Base-by-base conservation (phyloP, 164 flowering plant species). In the Macadamia tetraphylla region DNA sequence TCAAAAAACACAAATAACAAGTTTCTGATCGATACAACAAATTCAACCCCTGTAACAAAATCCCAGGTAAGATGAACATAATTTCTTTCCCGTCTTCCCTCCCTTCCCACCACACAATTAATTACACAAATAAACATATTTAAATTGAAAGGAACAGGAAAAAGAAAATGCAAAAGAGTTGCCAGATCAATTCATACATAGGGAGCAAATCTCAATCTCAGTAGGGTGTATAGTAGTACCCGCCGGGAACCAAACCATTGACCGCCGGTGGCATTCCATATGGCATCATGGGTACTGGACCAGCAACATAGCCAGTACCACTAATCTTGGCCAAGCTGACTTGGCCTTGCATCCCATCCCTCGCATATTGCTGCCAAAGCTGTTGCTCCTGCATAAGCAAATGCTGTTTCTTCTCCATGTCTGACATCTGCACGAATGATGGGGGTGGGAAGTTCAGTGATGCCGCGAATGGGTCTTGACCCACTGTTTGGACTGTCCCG, bases 311-410 rank as follows among this genome's bases (percentile, higher is more conserved):
- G 10, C 76, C 75, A 42, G 75, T 75, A 62, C 72, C 70, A 7
- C 64, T 58, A 18, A 87, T 60, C 78, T 81, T 85, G 49, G 78
- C 71, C 82, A 88, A 74, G 70, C 83, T 76, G 11, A 70, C 66
- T 74, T 84, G 93, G 9, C 96, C 96, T 71, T 83, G 93, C 93
- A 89, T 87, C 55, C 94, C 97, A 46, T 83, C 69, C 40, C 71
- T 72, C 9, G 72, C 87, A 73, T 89, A 88, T 40, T 85, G 88
- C 78, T 82, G 81, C 97, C 97, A 91, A 13, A 82, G 17, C 60
- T 59, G 81, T 77, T 87, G 91, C 65, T 91, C 97, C 62, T 85
- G 88, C 52, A 75, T 63, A 49, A 89, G 81, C 61, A 87, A 64
- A 1, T 84, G 81, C 77, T 88, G 92, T 72, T 89, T 89, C 87